These are phyloP conservation scores for Trichoderma hamatum DNA, from an alignment of 2,329 filamentous ascomycete genomes.

Conservation along the genomic window DNA sequence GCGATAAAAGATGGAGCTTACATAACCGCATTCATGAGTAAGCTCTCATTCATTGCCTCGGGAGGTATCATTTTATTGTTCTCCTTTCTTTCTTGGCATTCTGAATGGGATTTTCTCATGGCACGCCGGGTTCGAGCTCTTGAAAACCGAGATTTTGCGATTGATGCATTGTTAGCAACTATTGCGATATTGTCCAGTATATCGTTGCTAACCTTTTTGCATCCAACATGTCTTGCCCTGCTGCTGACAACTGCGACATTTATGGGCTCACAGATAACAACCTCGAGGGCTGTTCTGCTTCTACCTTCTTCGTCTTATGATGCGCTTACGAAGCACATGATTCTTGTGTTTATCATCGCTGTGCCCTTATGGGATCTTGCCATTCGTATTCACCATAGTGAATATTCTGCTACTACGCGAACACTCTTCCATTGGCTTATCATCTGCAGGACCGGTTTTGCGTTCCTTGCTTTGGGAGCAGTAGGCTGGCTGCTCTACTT, in stretches of 20 bases:
- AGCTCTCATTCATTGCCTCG: slow-evolving; percentile 25
- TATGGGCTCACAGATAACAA: slow-evolving; percentile 23
- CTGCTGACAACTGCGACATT: slow-evolving; percentile 33
- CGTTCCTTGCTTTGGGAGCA: slow-evolving; percentile 11
- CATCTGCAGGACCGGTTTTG: slow-evolving; percentile 24
- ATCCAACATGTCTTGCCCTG: slow-evolving; percentile 36
- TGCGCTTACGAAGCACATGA: not conserved
- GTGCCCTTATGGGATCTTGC: slow-evolving; percentile 24
- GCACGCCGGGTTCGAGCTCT: slow-evolving; percentile 38
- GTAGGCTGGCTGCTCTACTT: slow-evolving; percentile 21
- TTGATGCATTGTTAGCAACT: slow-evolving; percentile 36
- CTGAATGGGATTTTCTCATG: slow-evolving; percentile 36
- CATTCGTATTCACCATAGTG: not conserved
- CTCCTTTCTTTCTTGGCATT: slow-evolving; percentile 34
- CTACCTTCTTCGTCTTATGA: slow-evolving; percentile 6
- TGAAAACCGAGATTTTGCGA: slow-evolving; percentile 36
- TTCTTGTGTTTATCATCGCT: not conserved
- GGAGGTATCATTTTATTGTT: slow-evolving; percentile 32
- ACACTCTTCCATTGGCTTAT: slow-evolving; percentile 28
- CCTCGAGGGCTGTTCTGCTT: not conserved
- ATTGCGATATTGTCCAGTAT: slow-evolving; percentile 35
- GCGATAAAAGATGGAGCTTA: slow-evolving; percentile 32
- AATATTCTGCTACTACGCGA: not conserved
- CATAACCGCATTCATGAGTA: slow-evolving; percentile 23
- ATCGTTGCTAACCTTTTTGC: slow-evolving; percentile 36